Evolutionary conservation across 2,329 filamentous ascomycete genomes (phyloP).

Genomic region (Xylogone sp.): DNA sequence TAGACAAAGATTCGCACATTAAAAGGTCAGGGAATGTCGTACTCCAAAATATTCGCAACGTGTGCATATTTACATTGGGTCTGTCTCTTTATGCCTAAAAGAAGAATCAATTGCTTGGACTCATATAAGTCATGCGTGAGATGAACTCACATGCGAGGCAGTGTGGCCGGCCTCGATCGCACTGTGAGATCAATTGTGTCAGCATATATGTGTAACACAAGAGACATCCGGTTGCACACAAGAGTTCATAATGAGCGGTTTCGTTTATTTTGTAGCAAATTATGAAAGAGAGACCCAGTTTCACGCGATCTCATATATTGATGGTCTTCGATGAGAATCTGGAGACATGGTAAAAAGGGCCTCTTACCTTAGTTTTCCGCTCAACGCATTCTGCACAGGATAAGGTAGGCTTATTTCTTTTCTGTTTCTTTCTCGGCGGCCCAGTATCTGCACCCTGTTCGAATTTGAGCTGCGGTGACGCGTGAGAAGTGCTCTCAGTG

Average conservation of each 20-base stretch:
- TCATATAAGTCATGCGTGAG: conserved; percentile 5
- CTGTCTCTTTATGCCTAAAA: conserved; percentile 69
- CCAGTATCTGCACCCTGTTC: conserved; percentile 11
- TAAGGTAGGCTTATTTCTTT: conserved; percentile 78
- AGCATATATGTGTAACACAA: not conserved
- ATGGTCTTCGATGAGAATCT: not conserved
- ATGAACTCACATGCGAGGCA: conserved; percentile 58
- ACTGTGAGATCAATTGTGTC: conserved; percentile 41
- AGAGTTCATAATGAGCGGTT: not conserved
- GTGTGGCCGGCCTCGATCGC: conserved; percentile 68
- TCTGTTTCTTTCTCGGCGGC: conserved; percentile 61
- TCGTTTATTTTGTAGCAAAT: not conserved
- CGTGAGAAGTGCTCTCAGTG: conserved; percentile 9
- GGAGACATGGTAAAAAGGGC: conserved; percentile 3
- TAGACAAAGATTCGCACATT: conserved; percentile 1
- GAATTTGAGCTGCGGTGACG: conserved; percentile 9
- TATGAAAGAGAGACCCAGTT: not conserved
- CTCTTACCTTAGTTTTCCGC: conserved; percentile 71
- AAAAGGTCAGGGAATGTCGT: conserved; percentile 29
- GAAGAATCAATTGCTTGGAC: conserved; percentile 5
- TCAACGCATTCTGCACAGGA: conserved; percentile 79
- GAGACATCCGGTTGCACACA: not conserved
- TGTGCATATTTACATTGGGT: conserved; percentile 72
- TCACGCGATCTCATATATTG: not conserved
- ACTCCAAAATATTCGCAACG: conserved; percentile 75